Base-by-base conservation (phyloP, 192 early-diverging fungal genomes). In the Pecoramyces ruminantium region DNA sequence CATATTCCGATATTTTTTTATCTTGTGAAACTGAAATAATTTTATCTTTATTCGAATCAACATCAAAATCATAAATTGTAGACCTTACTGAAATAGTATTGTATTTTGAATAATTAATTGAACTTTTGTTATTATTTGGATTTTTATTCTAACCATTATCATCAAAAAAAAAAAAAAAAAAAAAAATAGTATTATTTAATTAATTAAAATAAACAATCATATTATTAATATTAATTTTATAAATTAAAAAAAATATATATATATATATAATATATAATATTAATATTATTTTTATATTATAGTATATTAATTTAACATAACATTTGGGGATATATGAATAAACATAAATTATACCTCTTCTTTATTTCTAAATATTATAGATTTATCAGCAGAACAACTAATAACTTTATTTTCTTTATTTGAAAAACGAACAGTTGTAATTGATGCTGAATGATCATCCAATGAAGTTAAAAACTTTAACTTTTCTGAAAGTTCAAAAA, bases 381-480 rank as follows among this genome's bases (percentile, higher is more conserved):
- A 92, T 85, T 95, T 95, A 81, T 95, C 94, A 14, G 93, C 93
- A 14, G 88, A 92, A 83, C 92, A 94, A 79, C 92, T 95, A 58
- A 95, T 87, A 30, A 95, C 85, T 29, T 86, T 88, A 28, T 83
- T 85, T 21, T 93, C 94, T 79, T 86, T 83, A 77, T 87, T 86
- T 12, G 89, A 85, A 82, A 95, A 95, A 78, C 86, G 86, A 42
- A 95, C 89, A 28, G 88, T 85, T 12, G 93, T 94, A 6, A 95
- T 92, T 1, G 94, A 93, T 1, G 93, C 93, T 77, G 94, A 93
- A 79, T 95, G 94, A 79, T 95, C 94, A 40, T 94, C 94, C 38
- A 95, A 83, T 30, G 93, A 95, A 78, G 94, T 92, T 13, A 93
- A 84, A 17, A 95, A 81, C 17, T 90, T 85, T 78, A 91, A 93